Conservation (phyloP, 1,284 basidiomycete genomes). For the Moesziomyces globuligerus region DNA sequence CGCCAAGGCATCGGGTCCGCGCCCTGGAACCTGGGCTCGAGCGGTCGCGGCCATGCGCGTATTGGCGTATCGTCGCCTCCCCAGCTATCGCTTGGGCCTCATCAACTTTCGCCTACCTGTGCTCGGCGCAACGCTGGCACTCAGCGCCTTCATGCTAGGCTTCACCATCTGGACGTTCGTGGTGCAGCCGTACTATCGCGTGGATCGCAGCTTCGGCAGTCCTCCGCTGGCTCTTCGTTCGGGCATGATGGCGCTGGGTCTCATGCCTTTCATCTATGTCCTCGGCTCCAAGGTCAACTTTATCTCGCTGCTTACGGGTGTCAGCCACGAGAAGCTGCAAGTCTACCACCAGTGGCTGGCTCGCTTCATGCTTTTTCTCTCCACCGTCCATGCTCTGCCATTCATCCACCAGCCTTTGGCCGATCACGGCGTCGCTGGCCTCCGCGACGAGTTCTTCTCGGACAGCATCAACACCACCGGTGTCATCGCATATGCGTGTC, state of each 20-base stretch:
- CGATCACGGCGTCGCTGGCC: conserved; percentile 39
- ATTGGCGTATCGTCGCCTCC: conserved; percentile 30
- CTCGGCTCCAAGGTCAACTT: conserved; percentile 60
- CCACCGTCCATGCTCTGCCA: conserved; percentile 56
- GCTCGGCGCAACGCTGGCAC: conserved; percentile 34
- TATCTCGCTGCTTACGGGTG: conserved; percentile 55
- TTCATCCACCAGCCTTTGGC: conserved; percentile 56
- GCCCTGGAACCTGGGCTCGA: conserved; percentile 4
- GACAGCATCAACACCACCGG: conserved; percentile 55
- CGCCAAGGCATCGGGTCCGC: background rate
- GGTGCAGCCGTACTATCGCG: conserved; percentile 55
- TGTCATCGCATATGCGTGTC: conserved; percentile 49
- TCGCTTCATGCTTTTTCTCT: conserved; percentile 57
- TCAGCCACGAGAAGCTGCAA: conserved; percentile 58
- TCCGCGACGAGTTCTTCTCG: conserved; percentile 42
- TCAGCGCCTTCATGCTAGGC: conserved; percentile 42
- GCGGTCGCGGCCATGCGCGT: conserved; percentile 15
- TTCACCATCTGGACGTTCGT: conserved; percentile 50
- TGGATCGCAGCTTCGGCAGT: conserved; percentile 41
- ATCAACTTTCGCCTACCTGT: conserved; percentile 44
- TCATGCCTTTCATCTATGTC: conserved; percentile 61
- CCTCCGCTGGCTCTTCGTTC: conserved; percentile 57
- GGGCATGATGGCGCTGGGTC: conserved; percentile 56
- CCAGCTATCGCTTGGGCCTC: conserved; percentile 19
- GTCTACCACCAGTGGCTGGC: conserved; percentile 63